Evolutionary conservation across 176 grass and related monocot species (phyloP).

Genomic region (Thinopyrum elongatum): DNA sequence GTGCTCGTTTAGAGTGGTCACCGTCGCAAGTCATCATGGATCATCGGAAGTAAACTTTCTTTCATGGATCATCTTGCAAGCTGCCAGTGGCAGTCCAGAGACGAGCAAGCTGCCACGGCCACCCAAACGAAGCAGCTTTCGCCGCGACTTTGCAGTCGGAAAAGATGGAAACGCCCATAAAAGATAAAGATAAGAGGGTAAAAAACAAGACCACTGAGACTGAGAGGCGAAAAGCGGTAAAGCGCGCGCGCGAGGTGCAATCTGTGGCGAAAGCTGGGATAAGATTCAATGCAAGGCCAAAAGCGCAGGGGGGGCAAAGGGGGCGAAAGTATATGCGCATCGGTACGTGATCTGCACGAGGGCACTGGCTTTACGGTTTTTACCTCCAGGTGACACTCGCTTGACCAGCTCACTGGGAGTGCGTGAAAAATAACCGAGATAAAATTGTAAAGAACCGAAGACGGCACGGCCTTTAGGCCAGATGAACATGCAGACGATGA

Average conservation of each 20-base stretch:
- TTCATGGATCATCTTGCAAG: background rate
- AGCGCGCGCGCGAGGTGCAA: conserved; percentile 26
- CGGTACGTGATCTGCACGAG: conserved; percentile 42
- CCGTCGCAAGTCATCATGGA: conserved; percentile 4
- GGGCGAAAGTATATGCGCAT: conserved; percentile 44
- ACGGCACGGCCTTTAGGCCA: background rate
- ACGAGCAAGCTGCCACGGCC: background rate
- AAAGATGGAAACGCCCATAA: background rate
- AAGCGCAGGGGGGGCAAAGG: conserved; percentile 23
- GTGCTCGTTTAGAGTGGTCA: background rate
- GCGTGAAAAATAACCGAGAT: conserved; percentile 10
- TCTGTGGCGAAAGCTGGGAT: conserved; percentile 36
- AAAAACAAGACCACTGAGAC: background rate
- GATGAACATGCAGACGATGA: background rate
- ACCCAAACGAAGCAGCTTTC: conserved; percentile 10
- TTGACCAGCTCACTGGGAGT: conserved; percentile 26
- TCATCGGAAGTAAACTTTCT: conserved; percentile 34
- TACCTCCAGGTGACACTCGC: conserved; percentile 5
- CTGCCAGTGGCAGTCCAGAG: background rate
- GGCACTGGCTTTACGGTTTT: conserved; percentile 2
- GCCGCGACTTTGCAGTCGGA: conserved; percentile 21
- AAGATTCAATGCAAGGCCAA: conserved; percentile 55
- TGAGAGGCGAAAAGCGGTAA: conserved; percentile 14
- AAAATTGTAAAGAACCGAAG: conserved; percentile 11
- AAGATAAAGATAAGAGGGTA: conserved; percentile 21